Evolutionary conservation across 2,329 filamentous ascomycete species (phyloP).

Genomic region (Clonostachys rosea): DNA sequence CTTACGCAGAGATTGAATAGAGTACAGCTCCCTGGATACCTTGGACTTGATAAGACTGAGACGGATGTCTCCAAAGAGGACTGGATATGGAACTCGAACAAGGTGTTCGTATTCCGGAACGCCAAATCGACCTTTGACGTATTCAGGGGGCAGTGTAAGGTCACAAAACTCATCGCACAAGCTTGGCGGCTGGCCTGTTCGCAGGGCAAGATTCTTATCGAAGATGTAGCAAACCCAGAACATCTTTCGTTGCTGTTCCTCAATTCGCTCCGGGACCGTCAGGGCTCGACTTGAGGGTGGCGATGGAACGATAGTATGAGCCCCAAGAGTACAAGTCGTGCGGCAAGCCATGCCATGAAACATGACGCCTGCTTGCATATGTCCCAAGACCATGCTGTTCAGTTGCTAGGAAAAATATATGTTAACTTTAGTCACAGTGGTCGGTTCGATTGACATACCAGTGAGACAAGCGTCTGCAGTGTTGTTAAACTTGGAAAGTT

Average conservation of each 20-base stretch:
- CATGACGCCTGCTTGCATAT: conserved; percentile 26
- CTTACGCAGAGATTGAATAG: conserved; percentile 38
- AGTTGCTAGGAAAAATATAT: no score
- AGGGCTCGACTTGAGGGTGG: background rate
- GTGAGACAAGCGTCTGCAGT: conserved; percentile 30
- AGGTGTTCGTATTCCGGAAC: background rate
- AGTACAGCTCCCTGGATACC: conserved; percentile 42
- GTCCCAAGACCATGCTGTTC: background rate
- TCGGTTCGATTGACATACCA: conserved; percentile 22
- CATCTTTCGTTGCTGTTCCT: conserved; percentile 7
- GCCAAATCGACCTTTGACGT: background rate
- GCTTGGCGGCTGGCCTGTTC: conserved; percentile 11
- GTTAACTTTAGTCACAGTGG: no score
- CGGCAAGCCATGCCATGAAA: conserved; percentile 30
- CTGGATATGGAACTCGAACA: background rate
- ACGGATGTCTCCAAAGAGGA: conserved; percentile 29
- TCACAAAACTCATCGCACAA: conserved; percentile 43
- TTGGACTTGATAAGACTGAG: conserved; percentile 47
- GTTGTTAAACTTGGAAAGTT: conserved; percentile 19
- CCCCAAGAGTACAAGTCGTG: conserved; percentile 37
- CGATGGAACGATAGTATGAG: conserved; percentile 16
- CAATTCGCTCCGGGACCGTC: background rate
- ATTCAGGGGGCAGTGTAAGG: conserved; percentile 31
- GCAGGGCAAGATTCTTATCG: conserved; percentile 17
- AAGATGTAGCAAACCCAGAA: conserved; percentile 18